phyloP scores from a whole-genome alignment of 805 yeast genomes.

The Yamadazyma scolyti region DNA sequence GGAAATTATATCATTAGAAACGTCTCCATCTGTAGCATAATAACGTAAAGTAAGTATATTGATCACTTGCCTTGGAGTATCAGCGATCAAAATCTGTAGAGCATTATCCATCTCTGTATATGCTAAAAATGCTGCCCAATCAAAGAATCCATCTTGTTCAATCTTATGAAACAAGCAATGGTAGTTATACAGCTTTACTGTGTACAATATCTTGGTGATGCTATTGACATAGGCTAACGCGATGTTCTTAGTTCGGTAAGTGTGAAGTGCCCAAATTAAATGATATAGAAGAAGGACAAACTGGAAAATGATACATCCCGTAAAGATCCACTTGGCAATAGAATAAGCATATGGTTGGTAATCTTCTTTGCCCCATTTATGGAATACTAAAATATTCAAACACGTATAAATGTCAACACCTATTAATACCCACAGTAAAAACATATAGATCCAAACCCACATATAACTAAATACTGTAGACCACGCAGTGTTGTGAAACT shows the following conservation, averaged over 20 bases:
- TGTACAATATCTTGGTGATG: conserved; percentile 56
- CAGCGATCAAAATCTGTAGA: conserved; percentile 63
- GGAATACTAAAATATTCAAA: conserved; percentile 65
- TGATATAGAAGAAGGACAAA: conserved; percentile 56
- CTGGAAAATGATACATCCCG: conserved; percentile 76
- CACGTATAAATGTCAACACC: conserved; percentile 79
- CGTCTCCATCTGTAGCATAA: conserved; percentile 47
- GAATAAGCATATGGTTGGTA: conserved; percentile 44
- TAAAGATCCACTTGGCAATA: conserved; percentile 67
- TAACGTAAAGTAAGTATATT: conserved; percentile 66
- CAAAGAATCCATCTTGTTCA: conserved; percentile 57
- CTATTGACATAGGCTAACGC: conserved; percentile 67
- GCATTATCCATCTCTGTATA: conserved; percentile 66
- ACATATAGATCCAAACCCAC: conserved; percentile 44
- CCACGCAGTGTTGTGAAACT: conserved; percentile 42
- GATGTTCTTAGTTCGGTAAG: conserved; percentile 59
- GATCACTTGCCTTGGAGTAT: conserved; percentile 82
- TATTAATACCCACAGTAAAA: conserved; percentile 49
- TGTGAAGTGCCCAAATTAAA: conserved; percentile 52
- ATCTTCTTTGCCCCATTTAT: conserved; percentile 60
- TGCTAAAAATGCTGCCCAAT: conserved; percentile 63
- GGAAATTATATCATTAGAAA: conserved; percentile 37
- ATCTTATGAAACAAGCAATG: conserved; percentile 73
- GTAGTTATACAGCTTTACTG: conserved; percentile 54
- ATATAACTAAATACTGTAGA: conserved; percentile 44